These are phyloP conservation scores for Colletotrichum sp. DNA, from an alignment of 2,329 filamentous ascomycete species.

Conservation along the genomic window DNA sequence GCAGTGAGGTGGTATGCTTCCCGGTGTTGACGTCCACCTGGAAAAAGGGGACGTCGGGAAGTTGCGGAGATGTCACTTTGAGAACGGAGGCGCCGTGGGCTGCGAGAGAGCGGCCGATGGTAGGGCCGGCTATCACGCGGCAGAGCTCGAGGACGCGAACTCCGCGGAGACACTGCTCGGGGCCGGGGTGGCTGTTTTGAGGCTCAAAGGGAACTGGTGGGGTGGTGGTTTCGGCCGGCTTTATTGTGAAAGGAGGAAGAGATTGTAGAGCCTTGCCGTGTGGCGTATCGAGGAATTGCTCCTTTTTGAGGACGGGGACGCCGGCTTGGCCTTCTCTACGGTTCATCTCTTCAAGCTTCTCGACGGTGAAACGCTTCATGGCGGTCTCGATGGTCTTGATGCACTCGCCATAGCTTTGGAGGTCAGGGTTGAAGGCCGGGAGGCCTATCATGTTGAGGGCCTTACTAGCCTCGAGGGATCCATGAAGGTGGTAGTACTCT, in stretches of 20 bases:
- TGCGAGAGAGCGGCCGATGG: constrained; percentile 68
- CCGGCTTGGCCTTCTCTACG: constrained; percentile 57
- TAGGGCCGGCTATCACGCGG: constrained; percentile 71
- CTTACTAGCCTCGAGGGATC: constrained; percentile 68
- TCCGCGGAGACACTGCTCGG: constrained; percentile 51
- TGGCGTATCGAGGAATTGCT: constrained; percentile 56
- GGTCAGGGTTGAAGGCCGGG: constrained; percentile 60
- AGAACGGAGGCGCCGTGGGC: constrained; percentile 74
- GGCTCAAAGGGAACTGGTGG: constrained; percentile 42
- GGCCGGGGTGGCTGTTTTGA: background rate
- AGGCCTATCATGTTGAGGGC: constrained; percentile 70
- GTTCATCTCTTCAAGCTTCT: constrained; percentile 60
- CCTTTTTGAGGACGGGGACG: constrained; percentile 56
- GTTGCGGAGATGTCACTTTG: constrained; percentile 65
- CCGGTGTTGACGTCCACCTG: constrained; percentile 70
- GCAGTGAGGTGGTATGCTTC: constrained; percentile 64
- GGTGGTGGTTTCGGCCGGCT: constrained; percentile 47
- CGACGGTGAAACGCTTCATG: constrained; percentile 53
- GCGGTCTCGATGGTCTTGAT: constrained; percentile 59
- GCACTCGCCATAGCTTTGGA: constrained; percentile 60
- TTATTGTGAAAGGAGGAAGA: constrained; percentile 46
- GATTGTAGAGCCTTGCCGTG: constrained; percentile 45
- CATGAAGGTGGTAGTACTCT: constrained; percentile 72
- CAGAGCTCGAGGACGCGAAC: constrained; percentile 72
- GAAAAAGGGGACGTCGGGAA: constrained; percentile 69